Percentiles rank a stretch among this genome's conserved stretches.
Conservation (phyloP, 768 basidiomycete species). For the Tricholoma terreum region DNA sequence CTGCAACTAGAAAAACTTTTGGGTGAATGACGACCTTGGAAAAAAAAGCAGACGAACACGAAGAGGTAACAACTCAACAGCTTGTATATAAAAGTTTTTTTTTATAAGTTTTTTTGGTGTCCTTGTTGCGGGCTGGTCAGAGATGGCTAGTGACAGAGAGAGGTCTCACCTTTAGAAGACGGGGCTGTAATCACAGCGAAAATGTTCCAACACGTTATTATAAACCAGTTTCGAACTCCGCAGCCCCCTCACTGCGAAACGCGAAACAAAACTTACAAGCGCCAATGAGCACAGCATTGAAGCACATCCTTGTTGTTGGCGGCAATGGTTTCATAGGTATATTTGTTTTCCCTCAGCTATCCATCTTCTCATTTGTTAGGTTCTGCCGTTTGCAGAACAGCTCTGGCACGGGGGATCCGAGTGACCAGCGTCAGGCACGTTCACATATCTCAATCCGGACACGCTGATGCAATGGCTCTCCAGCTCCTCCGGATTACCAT, state of each 20-base stretch:
- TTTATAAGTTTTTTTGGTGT: constrained; percentile 75
- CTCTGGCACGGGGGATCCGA: constrained; percentile 76
- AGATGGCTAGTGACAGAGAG: constrained; percentile 13
- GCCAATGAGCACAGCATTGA: constrained; percentile 35
- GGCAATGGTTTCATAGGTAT: constrained; percentile 96
- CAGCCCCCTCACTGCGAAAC: no score
- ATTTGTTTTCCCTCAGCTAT: neutral
- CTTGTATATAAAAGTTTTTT: constrained; percentile 55
- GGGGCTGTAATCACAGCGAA: constrained; percentile 2
- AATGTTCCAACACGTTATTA: neutral
- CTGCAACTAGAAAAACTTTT: constrained; percentile 42
- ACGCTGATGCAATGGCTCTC: neutral
- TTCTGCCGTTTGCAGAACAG: constrained; percentile 89
- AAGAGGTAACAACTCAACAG: constrained; percentile 73
- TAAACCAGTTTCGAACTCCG: constrained; percentile 1
- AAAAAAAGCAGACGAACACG: constrained; percentile 49
- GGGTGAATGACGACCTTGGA: constrained; percentile 9
- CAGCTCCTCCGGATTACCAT: constrained; percentile 86
- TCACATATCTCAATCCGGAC: neutral
- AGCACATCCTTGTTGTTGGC: constrained; percentile 88
- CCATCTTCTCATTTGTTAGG: constrained; percentile 44
- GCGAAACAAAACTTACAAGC: no score
- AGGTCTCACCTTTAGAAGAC: constrained; percentile 46
- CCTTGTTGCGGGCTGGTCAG: constrained; percentile 43
- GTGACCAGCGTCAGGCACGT: constrained; percentile 86